Evolutionary conservation across 164 flowering plant species (phyloP).

Genomic region (Sextonia rubra): DNA sequence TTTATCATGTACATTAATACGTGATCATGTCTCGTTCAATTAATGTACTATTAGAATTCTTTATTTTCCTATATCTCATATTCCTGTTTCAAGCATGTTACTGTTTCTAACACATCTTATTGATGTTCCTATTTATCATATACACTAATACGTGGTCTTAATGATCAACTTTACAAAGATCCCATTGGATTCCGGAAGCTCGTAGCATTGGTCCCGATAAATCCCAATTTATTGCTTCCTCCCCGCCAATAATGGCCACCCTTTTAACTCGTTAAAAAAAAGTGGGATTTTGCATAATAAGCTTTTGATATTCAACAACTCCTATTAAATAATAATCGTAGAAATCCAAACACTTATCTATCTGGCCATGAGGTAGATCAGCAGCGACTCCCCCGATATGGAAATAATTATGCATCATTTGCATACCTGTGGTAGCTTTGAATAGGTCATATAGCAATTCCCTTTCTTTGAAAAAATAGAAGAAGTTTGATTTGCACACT

Average conservation of each 20-base stretch:
- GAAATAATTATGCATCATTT: neutral
- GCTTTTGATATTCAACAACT: neutral
- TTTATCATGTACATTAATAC: too few species aligned
- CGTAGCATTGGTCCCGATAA: constrained; percentile 3
- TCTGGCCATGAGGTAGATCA: constrained; percentile 2
- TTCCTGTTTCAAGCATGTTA: too few species aligned
- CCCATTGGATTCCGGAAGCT: constrained; percentile 6
- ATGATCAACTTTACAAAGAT: neutral
- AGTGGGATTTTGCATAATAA: too few species aligned
- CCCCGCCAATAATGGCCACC: constrained; percentile 4
- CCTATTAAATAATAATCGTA: neutral
- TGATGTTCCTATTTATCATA: too few species aligned
- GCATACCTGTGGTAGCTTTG: neutral
- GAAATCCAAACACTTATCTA: constrained; percentile 5
- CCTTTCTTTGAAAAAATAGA: neutral
- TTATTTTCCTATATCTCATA: too few species aligned
- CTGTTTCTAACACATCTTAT: too few species aligned
- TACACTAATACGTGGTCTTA: too few species aligned
- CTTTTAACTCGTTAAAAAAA: neutral
- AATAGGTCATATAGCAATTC: neutral
- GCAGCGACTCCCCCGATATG: neutral
- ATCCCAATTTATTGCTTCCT: constrained; percentile 7
- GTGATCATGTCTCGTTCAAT: too few species aligned
- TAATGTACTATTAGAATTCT: too few species aligned
- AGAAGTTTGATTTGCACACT: too few species aligned